phyloP scores from a whole-genome alignment of 345 rosid species.

The Hevea brasiliensis region DNA sequence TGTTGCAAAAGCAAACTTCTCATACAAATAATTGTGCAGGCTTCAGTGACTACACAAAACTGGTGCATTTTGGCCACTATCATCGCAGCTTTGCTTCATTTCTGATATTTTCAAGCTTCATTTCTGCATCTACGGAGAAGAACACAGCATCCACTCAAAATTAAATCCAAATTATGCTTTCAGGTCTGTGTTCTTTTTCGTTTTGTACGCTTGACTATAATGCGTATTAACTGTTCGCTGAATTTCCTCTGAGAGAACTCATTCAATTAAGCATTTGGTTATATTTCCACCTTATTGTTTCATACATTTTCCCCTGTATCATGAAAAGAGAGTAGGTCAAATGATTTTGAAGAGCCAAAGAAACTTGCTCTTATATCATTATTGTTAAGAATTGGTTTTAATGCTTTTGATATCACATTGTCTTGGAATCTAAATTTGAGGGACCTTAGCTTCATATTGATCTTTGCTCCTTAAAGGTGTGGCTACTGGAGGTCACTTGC shows the following conservation, averaged over 20 bases:
- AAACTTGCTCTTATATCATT: neutral
- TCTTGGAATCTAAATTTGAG: neutral
- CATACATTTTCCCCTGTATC: neutral
- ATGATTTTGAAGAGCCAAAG: neutral
- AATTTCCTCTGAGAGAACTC: neutral
- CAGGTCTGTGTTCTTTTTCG: neutral
- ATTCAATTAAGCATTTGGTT: too few relatives aligned
- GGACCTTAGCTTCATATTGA: neutral
- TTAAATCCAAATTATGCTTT: neutral
- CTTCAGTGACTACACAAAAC: too few relatives aligned
- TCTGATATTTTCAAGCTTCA: neutral
- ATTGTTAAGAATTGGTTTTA: neutral
- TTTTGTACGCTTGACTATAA: neutral
- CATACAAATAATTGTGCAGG: too few relatives aligned
- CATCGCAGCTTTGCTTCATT: neutral
- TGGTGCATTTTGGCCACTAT: neutral
- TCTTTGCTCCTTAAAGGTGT: slow-evolving; percentile 5
- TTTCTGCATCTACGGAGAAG: neutral
- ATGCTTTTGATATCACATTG: neutral
- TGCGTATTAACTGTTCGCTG: slow-evolving; percentile 9
- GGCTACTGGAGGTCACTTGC: slow-evolving; percentile 9
- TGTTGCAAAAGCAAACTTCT: too few relatives aligned
- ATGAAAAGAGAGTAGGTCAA: neutral
- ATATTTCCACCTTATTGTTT: too few relatives aligned
- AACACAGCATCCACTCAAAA: neutral